Conservation (phyloP, 2,329 filamentous ascomycete genomes). For the Rhynchosporium graminicola region DNA sequence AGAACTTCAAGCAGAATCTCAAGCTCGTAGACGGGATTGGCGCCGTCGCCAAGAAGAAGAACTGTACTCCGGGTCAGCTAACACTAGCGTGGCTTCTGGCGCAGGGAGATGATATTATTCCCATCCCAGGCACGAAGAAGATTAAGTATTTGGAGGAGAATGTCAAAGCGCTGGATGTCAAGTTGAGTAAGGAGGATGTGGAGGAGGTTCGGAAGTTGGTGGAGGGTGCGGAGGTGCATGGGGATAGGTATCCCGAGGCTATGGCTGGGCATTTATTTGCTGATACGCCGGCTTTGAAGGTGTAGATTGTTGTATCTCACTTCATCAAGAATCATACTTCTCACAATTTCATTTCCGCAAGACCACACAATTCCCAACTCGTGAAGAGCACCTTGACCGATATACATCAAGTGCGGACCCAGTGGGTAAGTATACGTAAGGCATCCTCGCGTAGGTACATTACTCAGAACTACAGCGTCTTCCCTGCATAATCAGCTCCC, state of each 20-base stretch:
- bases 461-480: too few species aligned
- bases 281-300: conserved; percentile 28
- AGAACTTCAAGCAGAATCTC: conserved; percentile 53
- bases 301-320: neutral
- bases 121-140: conserved; percentile 56
- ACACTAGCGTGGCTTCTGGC: conserved; percentile 64
- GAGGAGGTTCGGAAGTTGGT: conserved; percentile 42
- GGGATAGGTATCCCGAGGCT: conserved; percentile 17
- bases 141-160: conserved; percentile 52
- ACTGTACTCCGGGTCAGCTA: conserved; percentile 56
- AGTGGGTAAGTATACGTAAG: too few species aligned
- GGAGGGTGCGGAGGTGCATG: conserved; percentile 36
- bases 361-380: too few species aligned
- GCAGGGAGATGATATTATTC: conserved; percentile 61
- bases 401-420: too few species aligned
- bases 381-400: too few species aligned
- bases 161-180: conserved; percentile 39
- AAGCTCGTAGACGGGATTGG: conserved; percentile 53
- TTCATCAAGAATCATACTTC: too few species aligned
- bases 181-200: conserved; percentile 43
- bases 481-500: too few species aligned
- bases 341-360: too few species aligned
- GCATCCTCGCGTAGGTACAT: too few species aligned
- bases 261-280: conserved; percentile 25
- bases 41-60: conserved; percentile 54